Conservation (phyloP, 2,329 filamentous ascomycete species). For the Arthrocladium fulminans region DNA sequence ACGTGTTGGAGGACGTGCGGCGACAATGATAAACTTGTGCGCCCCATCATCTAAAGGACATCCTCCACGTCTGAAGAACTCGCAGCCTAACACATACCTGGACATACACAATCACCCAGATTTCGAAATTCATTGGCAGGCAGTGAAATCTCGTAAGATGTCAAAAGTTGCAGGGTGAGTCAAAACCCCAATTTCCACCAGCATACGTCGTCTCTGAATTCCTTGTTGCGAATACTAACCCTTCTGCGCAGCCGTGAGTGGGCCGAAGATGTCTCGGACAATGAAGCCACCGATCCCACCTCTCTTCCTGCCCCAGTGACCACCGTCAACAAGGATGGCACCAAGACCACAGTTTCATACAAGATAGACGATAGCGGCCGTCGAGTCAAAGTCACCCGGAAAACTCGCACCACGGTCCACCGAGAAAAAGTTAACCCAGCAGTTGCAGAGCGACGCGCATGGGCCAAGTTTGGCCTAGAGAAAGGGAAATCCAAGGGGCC, state of each 20-base stretch:
- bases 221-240: slow-evolving; percentile 1
- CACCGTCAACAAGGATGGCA: slow-evolving; percentile 95
- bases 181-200: too few relatives aligned
- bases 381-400: slow-evolving; percentile 94
- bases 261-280: slow-evolving; percentile 52
- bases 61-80: too few relatives aligned
- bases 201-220: too few relatives aligned
- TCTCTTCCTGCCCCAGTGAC: slow-evolving; percentile 77
- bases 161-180: slow-evolving; percentile 21
- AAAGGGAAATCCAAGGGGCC: slow-evolving; percentile 78
- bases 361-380: slow-evolving; percentile 85
- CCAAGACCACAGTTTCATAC: slow-evolving; percentile 88
- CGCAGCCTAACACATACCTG: too few relatives aligned
- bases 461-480: slow-evolving; percentile 86
- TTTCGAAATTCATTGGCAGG: too few relatives aligned
- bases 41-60: too few relatives aligned
- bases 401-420: slow-evolving; percentile 83
- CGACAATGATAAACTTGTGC: too few relatives aligned
- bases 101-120: too few relatives aligned
- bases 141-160: slow-evolving; percentile 10
- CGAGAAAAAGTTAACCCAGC: slow-evolving; percentile 93
- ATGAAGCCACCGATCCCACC: slow-evolving; percentile 77
- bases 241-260: slow-evolving; percentile 17
- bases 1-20: too few relatives aligned
- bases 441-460: slow-evolving; percentile 87